Evolutionary conservation across 116 monocot species (phyloP), one percentile per base, ranked within the genome.

Genomic region (Dioscorea cayenensis): DNA sequence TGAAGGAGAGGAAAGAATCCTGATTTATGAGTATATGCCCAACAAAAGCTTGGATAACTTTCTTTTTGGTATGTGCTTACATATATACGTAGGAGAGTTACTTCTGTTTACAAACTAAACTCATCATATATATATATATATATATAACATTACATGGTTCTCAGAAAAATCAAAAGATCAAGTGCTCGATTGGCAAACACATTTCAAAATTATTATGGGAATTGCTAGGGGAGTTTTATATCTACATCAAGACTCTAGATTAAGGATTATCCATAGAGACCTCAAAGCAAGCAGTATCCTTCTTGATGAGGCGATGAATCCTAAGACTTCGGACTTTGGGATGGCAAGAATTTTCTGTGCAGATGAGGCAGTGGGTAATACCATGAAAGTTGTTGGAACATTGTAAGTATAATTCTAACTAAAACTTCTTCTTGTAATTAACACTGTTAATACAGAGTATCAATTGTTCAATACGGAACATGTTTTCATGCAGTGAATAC

Each of bases 161-260:
- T 5, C 71, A 71, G 71, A 58, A 20, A 55, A 71, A 72, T 11
- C 37, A 23, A 63, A 72, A 49, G 25, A 38, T 2, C 35, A 8
- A 14, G 7, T 29, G 19, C 10, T 73, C 27, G 50, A 50, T 29
- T 73, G 64, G 73, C 49, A 64, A 60, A 73, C 18, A 49, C 14
- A 63, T 5, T 63, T 35, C 61, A 23, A 19, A 6, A 38, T 72
- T 14, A 63, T 72, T 23, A 27, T 51, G 27, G 73, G 63, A 4
- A 64, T 73, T 28, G 64, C 73, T 28, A 38, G 64, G 9, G 73
- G 73, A 21, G 50, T 73, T 49, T 49, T 73, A 14, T 73, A 73
- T 19, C 73, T 73, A 14, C 73, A 73, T 28, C 73, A 73, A 65
- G 72, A 72, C 48, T 72, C 62, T 19, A 60, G 72, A 37, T 36